phyloP scores from a whole-genome alignment of 768 basidiomycete genomes.

The Leccinum longicurvipes region DNA sequence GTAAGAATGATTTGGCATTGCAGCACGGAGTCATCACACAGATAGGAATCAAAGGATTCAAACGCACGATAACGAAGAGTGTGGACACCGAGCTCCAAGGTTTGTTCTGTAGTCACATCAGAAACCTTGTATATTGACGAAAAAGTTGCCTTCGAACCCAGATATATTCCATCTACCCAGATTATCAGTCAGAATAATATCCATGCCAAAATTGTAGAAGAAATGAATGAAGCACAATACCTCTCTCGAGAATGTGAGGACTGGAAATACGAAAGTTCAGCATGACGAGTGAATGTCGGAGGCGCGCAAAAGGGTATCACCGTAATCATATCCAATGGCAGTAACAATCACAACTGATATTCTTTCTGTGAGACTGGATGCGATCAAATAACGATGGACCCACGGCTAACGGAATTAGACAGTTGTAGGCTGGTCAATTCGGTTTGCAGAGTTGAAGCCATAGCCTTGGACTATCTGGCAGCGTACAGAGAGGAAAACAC shows the following conservation, averaged over 20 bases:
- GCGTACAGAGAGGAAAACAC: neutral
- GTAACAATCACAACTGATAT: neutral
- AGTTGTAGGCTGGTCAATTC: neutral
- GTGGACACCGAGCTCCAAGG: neutral
- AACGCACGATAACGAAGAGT: neutral
- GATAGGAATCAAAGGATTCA: neutral
- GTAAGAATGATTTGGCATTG: neutral
- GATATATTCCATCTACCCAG: neutral
- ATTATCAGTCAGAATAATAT: neutral
- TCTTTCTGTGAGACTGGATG: neutral
- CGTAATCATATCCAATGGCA: neutral
- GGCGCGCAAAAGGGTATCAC: neutral
- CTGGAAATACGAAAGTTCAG: neutral
- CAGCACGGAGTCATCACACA: neutral
- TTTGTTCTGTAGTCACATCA: neutral
- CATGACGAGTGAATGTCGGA: neutral
- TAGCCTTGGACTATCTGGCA: neutral
- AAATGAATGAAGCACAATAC: neutral
- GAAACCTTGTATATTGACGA: neutral
- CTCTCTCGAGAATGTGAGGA: neutral
- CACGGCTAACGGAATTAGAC: neutral
- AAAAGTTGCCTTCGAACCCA: neutral
- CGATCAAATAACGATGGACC: neutral
- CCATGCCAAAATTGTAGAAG: neutral
- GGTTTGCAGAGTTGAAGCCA: neutral